Evolutionary conservation across 306 rosid genomes (phyloP).

Genomic region (Lupinus albus): DNA sequence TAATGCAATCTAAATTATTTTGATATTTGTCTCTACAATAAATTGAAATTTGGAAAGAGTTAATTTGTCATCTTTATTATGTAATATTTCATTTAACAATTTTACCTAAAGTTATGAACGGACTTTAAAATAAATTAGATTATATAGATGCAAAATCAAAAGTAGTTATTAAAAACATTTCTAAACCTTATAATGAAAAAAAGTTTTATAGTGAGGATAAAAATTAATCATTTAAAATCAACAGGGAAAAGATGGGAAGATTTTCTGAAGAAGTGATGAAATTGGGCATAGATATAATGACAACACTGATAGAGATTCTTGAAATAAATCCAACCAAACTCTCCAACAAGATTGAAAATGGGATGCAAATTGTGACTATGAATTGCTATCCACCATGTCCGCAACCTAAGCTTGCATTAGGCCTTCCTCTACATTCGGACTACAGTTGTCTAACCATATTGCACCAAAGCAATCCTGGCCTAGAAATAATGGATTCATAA

Average conservation of each 20-base stretch:
- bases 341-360: slow-evolving; percentile 42
- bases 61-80: no score
- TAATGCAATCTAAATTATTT: no score
- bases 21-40: no score
- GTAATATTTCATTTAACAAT: no score
- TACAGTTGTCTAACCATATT: slow-evolving; percentile 56
- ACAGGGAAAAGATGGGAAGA: slow-evolving; percentile 60
- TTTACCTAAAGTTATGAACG: no score
- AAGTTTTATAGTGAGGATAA: neutral
- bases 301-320: slow-evolving; percentile 53
- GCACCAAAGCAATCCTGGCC: slow-evolving; percentile 41
- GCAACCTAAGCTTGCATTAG: slow-evolving; percentile 49
- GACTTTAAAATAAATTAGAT: no score
- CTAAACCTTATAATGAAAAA: no score
- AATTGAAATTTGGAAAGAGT: no score
- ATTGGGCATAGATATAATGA: slow-evolving; percentile 45
- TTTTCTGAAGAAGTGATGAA: slow-evolving; percentile 54
- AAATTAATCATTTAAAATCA: neutral
- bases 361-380: slow-evolving; percentile 55
- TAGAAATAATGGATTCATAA: slow-evolving; percentile 33
- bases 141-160: no score
- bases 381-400: slow-evolving; percentile 65
- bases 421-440: slow-evolving; percentile 64
- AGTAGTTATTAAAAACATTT: no score
- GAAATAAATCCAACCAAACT: slow-evolving; percentile 44